phyloP scores from a whole-genome alignment of 441 rosid genomes.

The Erodium moschatum region DNA sequence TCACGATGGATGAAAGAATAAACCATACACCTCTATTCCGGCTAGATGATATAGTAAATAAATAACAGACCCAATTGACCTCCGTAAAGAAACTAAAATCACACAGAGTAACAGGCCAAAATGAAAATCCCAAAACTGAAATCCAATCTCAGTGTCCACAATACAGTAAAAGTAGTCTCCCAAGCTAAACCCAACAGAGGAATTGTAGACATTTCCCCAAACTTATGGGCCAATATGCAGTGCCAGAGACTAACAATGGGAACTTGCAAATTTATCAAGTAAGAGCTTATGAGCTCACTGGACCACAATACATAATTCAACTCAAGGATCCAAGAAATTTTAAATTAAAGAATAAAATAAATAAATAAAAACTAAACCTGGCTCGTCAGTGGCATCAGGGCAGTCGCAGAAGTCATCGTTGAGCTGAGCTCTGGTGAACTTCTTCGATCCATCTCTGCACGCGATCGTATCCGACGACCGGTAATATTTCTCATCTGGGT shows the following conservation, averaged over 20 bases:
- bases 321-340: background rate
- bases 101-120: background rate
- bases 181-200: background rate
- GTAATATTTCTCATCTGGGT: slow-evolving; percentile 6
- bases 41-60: background rate
- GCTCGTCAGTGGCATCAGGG: slow-evolving; percentile 12
- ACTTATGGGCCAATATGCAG: background rate
- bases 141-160: background rate
- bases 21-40: background rate
- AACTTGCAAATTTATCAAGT: background rate
- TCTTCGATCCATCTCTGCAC: slow-evolving; percentile 4
- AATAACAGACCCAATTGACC: background rate
- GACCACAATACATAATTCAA: background rate
- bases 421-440: slow-evolving; percentile 11
- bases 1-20: background rate
- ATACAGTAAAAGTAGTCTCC: background rate
- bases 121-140: slow-evolving; percentile 3
- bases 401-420: slow-evolving; percentile 10
- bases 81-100: slow-evolving; percentile 3
- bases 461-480: slow-evolving; percentile 4
- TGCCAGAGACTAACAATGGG: background rate
- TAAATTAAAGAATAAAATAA: background rate
- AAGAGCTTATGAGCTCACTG: background rate
- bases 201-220: background rate
- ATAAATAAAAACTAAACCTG: background rate